Base-by-base conservation (phyloP, 192 early-diverging fungal genomes). In the Haplosporangium gracile region DNA sequence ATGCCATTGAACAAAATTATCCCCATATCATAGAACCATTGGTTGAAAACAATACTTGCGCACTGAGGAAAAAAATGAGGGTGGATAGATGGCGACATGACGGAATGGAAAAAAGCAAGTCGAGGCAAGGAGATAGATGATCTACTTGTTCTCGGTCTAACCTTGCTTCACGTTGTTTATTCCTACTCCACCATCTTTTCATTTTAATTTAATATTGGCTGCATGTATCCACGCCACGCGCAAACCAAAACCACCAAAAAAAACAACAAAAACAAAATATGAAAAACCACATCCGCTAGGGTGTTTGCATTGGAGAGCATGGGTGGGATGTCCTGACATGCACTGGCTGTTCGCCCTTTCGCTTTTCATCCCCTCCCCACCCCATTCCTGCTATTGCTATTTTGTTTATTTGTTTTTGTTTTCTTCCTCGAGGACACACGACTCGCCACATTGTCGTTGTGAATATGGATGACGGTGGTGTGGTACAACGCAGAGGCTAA, bases 221-320 rank as follows among this genome's bases (percentile, higher is more conserved):
- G 60, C 60, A 65, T 65, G 60, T 65, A 15, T 63, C 60, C 60
- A 65, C 60, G 26, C 60, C 60, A 65, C 60, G 60, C 60, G 60
- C 60, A 34, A 65, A 65, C 60, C 60, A 65, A 65, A 65, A 65
- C 60, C 29, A 65, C 29, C 60, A 20, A 73, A 16, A 72, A 72
- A 72, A 72, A 40, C 24, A 15, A 73, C 45, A 49, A 73, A n/a
- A 51, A 73, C 26, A 32, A 65, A 26, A n/a, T n/a, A 65, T 65
- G 60, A 65, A 65, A 65, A 65, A 65, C 60, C 60, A 65, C 60
- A 65, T 65, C 60, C 60, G 60, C 29, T 29, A 26, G 13, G 29
- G 29, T 29, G 13, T 65, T 24, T 32, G 26, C 26, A 29, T 60
- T 15, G 29, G 60, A 65, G 7, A 65, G 60, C 60, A 65, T 32